Evolutionary conservation across 2,329 filamentous ascomycete genomes (phyloP), one percentile per base, ranked within the genome.

Genomic region (Grosmannia penicillata): DNA sequence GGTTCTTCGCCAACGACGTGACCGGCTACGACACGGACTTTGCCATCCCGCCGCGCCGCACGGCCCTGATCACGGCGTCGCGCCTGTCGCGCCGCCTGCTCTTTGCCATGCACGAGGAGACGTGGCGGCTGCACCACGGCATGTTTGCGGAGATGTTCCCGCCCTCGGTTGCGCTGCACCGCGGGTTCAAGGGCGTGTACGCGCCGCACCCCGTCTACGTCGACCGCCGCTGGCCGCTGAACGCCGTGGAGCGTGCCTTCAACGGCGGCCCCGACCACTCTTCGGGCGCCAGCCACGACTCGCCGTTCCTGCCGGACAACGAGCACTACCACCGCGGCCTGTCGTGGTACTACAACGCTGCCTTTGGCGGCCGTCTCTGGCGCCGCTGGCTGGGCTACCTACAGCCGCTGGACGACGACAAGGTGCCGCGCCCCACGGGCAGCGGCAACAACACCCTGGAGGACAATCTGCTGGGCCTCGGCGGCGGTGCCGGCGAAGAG

Each of bases 71-170:
- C 43, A 84, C 80, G 3, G 77, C 79, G 0, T 74, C 70, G 1
- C 75, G 82, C 9, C 61, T 85, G 25, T 79, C 73, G 22, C 69
- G 74, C 19, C 69, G 78, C 11, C 63, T 86, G 2, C 60, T 86
- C 6, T 58, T 68, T 33, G 73, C 73, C 6, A 86, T 87, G 78
- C 82, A 87, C 56, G 70, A 81, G 47, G 80, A 85, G 50, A 79
- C 76, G 33, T 76, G 65, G 56, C 65, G 69, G 22, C 64, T 72
- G 48, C 75, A 73, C 45, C 81, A 77, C 55, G 76, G 65, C 55
- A 85, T 78, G 78, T 86, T 82, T 53, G 73, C 71, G 21, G 82
- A 87, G 56, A 87, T 87, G 82, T 85, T 79, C 58, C 80, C 80
- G 2, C 69, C 78, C 0, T 72, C 69, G 1, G 69, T 75, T 51